These are phyloP conservation scores for Meyerozyma carpophila DNA, from an alignment of 1,139 yeast genomes.

Conservation along the genomic window DNA sequence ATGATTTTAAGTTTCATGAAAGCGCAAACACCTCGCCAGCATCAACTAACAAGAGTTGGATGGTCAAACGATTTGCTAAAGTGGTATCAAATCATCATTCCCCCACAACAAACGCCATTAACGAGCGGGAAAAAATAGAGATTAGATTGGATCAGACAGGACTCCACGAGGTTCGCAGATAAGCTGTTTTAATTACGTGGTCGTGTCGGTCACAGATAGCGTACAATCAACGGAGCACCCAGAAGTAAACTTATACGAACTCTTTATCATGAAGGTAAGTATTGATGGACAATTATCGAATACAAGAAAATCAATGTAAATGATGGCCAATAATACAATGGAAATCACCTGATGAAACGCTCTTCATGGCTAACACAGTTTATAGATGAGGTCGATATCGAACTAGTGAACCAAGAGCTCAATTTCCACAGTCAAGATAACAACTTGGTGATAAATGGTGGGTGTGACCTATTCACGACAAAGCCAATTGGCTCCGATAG, in stretches of 20 bases:
- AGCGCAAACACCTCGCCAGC: not conserved
- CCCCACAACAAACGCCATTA: not conserved
- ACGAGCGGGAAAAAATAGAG: not conserved
- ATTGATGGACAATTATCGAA: not conserved
- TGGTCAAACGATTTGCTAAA: not conserved
- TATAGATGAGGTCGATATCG: conserved; percentile 87
- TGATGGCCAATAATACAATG: not conserved
- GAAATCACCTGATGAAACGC: not conserved
- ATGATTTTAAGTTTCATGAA: no score
- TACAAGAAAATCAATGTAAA: not conserved
- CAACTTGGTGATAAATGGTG: conserved; percentile 70
- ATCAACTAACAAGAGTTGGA: not conserved
- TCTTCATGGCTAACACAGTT: conserved; percentile 42
- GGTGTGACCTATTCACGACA: conserved; percentile 90
- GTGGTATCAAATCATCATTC: not conserved
- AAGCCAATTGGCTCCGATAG: conserved; percentile 89
- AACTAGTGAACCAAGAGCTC: conserved; percentile 79
- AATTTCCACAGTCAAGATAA: conserved; percentile 86
- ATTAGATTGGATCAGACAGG: not conserved
- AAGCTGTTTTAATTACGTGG: not conserved
- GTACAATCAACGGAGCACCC: not conserved
- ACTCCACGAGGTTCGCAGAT: not conserved
- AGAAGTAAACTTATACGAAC: not conserved
- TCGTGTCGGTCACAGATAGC: not conserved
- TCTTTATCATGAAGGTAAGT: not conserved